phyloP scores from a whole-genome alignment of 2,329 filamentous ascomycete species.

The Talaromyces sp. region DNA sequence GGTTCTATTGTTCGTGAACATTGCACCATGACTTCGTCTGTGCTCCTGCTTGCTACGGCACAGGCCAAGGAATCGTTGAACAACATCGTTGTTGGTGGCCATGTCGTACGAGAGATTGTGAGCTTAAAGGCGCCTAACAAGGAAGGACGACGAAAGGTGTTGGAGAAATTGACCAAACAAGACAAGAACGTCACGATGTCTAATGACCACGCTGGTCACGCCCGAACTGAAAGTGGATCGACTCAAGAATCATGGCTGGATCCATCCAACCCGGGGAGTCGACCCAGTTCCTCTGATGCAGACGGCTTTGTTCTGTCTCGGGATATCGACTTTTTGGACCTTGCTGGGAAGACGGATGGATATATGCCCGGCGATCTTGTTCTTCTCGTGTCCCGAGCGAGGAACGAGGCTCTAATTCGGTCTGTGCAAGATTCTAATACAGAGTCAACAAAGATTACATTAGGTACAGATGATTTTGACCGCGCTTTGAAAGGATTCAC shows the following conservation, averaged over 20 bases:
- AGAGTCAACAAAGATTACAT: slow-evolving; percentile 52
- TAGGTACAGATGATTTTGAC: slow-evolving; percentile 73
- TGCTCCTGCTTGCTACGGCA: slow-evolving; percentile 84
- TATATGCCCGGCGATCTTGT: slow-evolving; percentile 96
- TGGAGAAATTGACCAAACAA: slow-evolving; percentile 67
- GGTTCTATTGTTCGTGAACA: slow-evolving; percentile 78
- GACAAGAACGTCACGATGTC: slow-evolving; percentile 34
- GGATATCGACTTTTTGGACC: slow-evolving; percentile 81
- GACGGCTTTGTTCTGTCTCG: slow-evolving; percentile 69
- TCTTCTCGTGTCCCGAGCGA: slow-evolving; percentile 76
- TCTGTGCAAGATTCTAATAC: slow-evolving; percentile 57
- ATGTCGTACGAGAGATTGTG: slow-evolving; percentile 87
- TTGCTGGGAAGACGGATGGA: slow-evolving; percentile 90
- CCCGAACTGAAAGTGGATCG: slow-evolving; percentile 28
- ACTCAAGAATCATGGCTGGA: slow-evolving; percentile 70
- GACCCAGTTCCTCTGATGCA: slow-evolving; percentile 37
- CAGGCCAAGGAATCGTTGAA: slow-evolving; percentile 91
- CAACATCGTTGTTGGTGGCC: slow-evolving; percentile 81
- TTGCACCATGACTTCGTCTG: slow-evolving; percentile 70
- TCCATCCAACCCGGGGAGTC: slow-evolving; percentile 55
- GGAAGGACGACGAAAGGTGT: slow-evolving; percentile 73
- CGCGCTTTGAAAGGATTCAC: slow-evolving; percentile 87
- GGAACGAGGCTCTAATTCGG: slow-evolving; percentile 88
- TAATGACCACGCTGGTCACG: slow-evolving; percentile 30
- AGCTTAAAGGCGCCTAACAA: slow-evolving; percentile 88